Base-by-base conservation (phyloP, 2,329 filamentous ascomycete species). In the Cercospora sojina region DNA sequence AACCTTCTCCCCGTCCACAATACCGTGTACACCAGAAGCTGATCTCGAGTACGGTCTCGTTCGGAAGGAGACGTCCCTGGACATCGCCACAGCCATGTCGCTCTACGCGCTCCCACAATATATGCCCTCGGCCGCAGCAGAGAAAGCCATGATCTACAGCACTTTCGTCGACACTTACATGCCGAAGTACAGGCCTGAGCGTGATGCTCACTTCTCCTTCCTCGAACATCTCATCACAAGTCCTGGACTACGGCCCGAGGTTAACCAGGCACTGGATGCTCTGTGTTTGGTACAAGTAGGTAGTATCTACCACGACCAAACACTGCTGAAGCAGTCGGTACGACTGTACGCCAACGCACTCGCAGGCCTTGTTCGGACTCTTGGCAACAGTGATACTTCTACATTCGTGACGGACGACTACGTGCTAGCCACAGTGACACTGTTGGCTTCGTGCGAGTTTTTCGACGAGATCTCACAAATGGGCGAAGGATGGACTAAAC, bases 401-500 rank as follows among this genome's bases (percentile, higher is more conserved):
- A 13, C 43, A 3, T 67, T 67, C 16, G 56, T 72, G 16, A 57
- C 64, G 8, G 72, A 73, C 12, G 75, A 77, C 57, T 73, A 74
- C 43, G 64, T 74, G 18, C 64, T 77, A 9, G 75, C 74, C 9
- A 73, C 75, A 6, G 73, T 73, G 20, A 71, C 68, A 10, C 62
- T 77, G 4, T 65, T 77, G 16, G 74, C 70, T 9, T 68, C 67
- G 5, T 77, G 75, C 59, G 75, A 75, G 59, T 72, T 77, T 41
- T 77, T 72, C 67, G 73, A 75, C 32, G 71, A 76, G 43, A 75
- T 77, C 27, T 65, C 70, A n/a, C 69, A 72, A 35, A 69, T 71
- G 31, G 71, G 71, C 16, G 64, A 67, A 27, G 73, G 71, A 35
- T 77, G 74, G 75, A 67, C 63, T 31, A 69, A 71, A 49, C 75